Evolutionary conservation across 148 eudicot species (phyloP).

Genomic region (Fagopyrum tataricum): DNA sequence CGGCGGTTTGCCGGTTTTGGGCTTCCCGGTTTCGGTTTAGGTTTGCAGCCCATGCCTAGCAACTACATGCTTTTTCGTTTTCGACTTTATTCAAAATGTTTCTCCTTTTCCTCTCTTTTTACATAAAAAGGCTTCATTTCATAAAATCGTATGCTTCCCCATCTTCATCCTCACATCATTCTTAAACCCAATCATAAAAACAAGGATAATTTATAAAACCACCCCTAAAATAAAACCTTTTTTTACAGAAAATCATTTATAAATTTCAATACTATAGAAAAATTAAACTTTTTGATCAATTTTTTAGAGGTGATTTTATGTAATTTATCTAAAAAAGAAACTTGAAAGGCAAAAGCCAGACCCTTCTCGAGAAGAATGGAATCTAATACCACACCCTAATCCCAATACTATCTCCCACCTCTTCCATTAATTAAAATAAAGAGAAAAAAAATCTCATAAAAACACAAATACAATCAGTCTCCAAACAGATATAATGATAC

Average conservation of each 20-base stretch:
- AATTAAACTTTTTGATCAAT: too few species aligned
- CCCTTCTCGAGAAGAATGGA: conserved; percentile 70
- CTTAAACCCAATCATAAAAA: too few species aligned
- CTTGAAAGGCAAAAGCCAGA: background rate
- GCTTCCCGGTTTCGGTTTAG: too few species aligned
- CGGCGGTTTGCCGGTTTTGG: too few species aligned
- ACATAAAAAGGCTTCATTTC: background rate
- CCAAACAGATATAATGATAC: too few species aligned
- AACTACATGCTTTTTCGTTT: background rate
- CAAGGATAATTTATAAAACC: too few species aligned
- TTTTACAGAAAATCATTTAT: too few species aligned
- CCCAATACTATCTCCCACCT: conserved; percentile 13
- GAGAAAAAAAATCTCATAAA: background rate
- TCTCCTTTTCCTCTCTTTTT: background rate
- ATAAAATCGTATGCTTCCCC: conserved; percentile 8
- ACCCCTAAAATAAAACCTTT: background rate
- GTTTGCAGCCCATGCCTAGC: too few species aligned
- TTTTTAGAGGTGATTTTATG: too few species aligned
- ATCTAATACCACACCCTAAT: conserved; percentile 30
- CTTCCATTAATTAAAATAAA: conserved; percentile 11
- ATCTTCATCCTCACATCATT: conserved; percentile 11
- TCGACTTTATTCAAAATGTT: conserved; percentile 6
- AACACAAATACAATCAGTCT: conserved; percentile 12
- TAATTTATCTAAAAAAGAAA: too few species aligned
- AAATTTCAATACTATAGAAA: too few species aligned